A percentile compares a stretch with the other conserved stretches of the same genome.
Evolutionary conservation across 257 asterid genomes (phyloP).

Genomic region (Leptodermis oblonga): DNA sequence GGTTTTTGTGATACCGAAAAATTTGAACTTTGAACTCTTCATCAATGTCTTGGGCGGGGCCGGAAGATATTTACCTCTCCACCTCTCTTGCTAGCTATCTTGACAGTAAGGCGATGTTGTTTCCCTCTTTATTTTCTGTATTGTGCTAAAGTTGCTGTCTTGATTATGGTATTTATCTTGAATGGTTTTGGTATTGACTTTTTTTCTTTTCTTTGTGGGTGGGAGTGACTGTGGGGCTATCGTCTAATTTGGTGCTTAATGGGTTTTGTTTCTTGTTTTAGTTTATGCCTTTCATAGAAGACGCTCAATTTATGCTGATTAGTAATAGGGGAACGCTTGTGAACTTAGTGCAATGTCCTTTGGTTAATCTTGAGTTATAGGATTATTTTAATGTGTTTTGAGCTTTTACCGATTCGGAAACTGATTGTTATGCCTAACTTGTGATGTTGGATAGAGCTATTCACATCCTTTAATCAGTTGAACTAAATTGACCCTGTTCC

Average conservation of each 20-base stretch:
- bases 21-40: conserved; percentile 27
- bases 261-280: background rate
- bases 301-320: background rate
- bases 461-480: background rate
- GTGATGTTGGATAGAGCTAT: background rate
- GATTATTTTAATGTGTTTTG: background rate
- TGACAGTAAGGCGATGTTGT: conserved; percentile 57
- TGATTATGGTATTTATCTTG: background rate
- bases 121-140: conserved; percentile 1
- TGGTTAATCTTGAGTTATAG: background rate
- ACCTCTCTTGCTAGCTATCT: conserved; percentile 99
- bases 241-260: background rate
- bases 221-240: too few relatives aligned
- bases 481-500: background rate
- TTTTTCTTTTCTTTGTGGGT: background rate
- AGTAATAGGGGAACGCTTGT: background rate
- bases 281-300: background rate
- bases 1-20: conserved; percentile 47
- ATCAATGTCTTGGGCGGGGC: conserved; percentile 95
- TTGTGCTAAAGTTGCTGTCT: background rate
- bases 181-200: background rate
- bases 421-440: background rate
- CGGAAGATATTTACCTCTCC: conserved; percentile 88
- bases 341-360: background rate
- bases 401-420: background rate